Percentiles rank a stretch among this genome's conserved stretches.
These are phyloP conservation scores for Starmerella stigmatis DNA, from an alignment of 805 yeast species.

Conservation along the genomic window DNA sequence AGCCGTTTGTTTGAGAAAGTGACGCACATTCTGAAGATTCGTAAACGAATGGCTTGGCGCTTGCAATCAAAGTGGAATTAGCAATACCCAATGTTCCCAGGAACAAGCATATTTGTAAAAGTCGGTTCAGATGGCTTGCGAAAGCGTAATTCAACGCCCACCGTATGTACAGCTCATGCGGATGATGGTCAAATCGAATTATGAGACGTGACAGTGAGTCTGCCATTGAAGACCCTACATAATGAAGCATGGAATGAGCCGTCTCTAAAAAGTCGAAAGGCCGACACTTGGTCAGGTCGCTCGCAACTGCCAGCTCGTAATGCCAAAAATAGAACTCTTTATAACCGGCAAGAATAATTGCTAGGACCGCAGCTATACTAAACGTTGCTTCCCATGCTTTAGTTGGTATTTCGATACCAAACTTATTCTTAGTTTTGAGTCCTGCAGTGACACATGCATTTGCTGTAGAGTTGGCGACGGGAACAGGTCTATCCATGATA, in stretches of 20 bases:
- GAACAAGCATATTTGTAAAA: background rate
- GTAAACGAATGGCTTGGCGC: too few species aligned
- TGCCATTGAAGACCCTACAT: background rate
- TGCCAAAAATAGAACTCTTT: background rate
- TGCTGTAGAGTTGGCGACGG: background rate
- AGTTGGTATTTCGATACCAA: background rate
- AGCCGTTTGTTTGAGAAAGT: too few species aligned
- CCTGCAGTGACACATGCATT: too few species aligned
- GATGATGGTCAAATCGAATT: background rate
- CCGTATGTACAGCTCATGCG: background rate
- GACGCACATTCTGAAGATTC: too few species aligned
- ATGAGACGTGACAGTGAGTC: background rate
- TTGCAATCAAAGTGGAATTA: background rate
- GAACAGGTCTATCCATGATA: background rate
- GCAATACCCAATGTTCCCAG: slow-evolving; percentile 1
- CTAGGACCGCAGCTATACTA: background rate
- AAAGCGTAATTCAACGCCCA: slow-evolving; percentile 1
- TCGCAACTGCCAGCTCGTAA: background rate
- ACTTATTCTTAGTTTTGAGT: too few species aligned
- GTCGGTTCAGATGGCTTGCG: background rate
- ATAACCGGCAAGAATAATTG: background rate
- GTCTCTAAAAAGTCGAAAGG: background rate
- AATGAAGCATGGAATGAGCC: background rate
- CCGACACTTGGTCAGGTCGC: background rate
- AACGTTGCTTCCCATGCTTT: background rate